These are phyloP conservation scores for Litsea cubeba DNA, from an alignment of 164 flowering plant species.

Conservation along the genomic window DNA sequence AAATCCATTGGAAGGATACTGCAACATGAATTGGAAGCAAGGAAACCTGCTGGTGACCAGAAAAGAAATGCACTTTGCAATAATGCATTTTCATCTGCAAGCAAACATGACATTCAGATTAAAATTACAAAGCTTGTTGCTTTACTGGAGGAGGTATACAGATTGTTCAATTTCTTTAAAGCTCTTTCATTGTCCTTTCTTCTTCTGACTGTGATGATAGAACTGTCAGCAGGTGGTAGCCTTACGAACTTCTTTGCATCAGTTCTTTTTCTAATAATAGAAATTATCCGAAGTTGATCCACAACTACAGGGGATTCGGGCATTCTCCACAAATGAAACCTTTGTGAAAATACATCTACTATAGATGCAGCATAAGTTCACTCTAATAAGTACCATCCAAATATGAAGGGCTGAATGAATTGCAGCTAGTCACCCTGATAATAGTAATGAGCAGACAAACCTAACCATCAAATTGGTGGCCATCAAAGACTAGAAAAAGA, in stretches of 20 bases:
- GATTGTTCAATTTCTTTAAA: not conserved
- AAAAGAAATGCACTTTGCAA: conserved; percentile 14
- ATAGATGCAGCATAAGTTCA: not conserved
- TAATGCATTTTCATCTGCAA: conserved; percentile 28
- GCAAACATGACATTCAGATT: conserved; percentile 41
- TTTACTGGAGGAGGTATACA: conserved; percentile 62
- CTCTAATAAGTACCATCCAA: not conserved
- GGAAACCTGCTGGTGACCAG: conserved; percentile 9
- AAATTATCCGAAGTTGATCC: not conserved
- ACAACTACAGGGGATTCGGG: not conserved
- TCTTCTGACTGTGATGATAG: too few species aligned
- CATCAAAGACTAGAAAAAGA: not conserved
- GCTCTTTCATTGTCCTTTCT: not conserved
- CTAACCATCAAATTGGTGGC: not conserved
- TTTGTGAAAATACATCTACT: not conserved
- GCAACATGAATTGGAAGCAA: conserved; percentile 33
- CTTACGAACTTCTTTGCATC: too few species aligned
- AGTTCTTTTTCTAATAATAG: too few species aligned
- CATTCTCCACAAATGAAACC: not conserved
- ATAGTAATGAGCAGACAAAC: not conserved
- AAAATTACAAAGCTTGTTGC: conserved; percentile 53
- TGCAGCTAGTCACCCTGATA: not conserved
- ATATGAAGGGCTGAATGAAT: not conserved
- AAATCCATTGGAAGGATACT: conserved; percentile 22
- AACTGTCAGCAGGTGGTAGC: too few species aligned